These are phyloP conservation scores for Exophiala bonariae DNA, from an alignment of 2,329 filamentous ascomycete species.

Conservation along the genomic window DNA sequence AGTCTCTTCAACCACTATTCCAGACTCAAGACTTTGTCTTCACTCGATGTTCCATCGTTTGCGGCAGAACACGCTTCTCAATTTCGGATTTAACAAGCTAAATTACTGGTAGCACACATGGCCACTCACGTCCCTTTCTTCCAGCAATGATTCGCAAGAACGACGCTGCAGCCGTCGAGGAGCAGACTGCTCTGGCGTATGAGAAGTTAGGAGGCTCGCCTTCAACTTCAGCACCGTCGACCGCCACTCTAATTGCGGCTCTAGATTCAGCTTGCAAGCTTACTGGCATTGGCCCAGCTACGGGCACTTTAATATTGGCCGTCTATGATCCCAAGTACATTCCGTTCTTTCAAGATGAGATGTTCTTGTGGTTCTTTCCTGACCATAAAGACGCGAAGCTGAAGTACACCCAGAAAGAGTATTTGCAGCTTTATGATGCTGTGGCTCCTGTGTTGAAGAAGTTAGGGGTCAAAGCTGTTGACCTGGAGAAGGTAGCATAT, in stretches of 20 bases:
- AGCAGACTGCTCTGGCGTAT: slow-evolving; percentile 23
- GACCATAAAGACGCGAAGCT: slow-evolving; percentile 34
- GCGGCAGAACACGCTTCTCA: no score
- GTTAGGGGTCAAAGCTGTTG: slow-evolving; percentile 15
- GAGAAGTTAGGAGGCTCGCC: neutral
- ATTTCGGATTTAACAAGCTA: neutral
- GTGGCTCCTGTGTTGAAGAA: slow-evolving; percentile 14
- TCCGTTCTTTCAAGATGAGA: slow-evolving; percentile 46
- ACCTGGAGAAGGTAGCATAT: slow-evolving; percentile 27
- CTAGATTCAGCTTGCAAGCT: slow-evolving; percentile 38
- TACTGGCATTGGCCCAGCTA: slow-evolving; percentile 43
- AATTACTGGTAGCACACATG: slow-evolving; percentile 35
- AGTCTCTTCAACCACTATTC: no score
- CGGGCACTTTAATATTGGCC: slow-evolving; percentile 43
- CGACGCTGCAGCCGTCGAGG: slow-evolving; percentile 32
- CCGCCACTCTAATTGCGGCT: slow-evolving; percentile 26
- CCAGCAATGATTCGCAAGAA: slow-evolving; percentile 40
- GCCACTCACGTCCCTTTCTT: slow-evolving; percentile 39
- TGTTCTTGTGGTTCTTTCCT: slow-evolving; percentile 41
- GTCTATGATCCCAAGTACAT: slow-evolving; percentile 31
- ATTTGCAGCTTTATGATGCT: slow-evolving; percentile 26
- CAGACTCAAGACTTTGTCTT: neutral
- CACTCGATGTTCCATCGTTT: no score
- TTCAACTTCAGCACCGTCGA: neutral
- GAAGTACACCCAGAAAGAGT: slow-evolving; percentile 44